These are phyloP conservation scores for Crithidia bombi DNA, from an alignment of 208 protist species.

Conservation along the genomic window DNA sequence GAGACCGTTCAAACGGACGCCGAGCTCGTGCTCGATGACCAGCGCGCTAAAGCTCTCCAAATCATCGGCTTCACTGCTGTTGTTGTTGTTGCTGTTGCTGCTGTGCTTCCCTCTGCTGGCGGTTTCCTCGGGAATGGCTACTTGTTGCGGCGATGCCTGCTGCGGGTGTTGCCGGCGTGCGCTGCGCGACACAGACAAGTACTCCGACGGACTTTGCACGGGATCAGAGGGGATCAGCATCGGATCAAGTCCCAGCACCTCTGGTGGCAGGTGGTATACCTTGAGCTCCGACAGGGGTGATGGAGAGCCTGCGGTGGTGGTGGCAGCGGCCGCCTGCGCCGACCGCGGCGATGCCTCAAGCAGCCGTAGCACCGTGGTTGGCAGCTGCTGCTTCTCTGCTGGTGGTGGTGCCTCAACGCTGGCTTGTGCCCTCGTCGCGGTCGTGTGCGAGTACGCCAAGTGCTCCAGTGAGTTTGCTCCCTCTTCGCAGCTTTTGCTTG, in stretches of 20 bases:
- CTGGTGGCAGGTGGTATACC: conserved; percentile 21
- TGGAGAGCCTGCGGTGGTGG: neutral
- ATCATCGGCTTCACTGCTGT: neutral
- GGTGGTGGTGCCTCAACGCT: neutral
- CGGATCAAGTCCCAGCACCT: conserved; percentile 5
- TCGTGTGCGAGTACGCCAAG: conserved; percentile 1
- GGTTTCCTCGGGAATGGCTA: neutral
- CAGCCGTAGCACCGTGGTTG: neutral
- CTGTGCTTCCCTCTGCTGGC: neutral
- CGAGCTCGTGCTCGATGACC: conserved; percentile 19
- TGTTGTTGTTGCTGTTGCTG: conserved; percentile 1
- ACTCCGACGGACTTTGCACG: neutral
- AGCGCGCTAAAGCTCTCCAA: neutral
- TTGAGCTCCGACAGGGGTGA: neutral
- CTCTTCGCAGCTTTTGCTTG: neutral
- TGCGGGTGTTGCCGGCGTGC: conserved; percentile 2
- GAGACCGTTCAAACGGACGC: conserved; percentile 23
- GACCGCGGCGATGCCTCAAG: conserved; percentile 17
- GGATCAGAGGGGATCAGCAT: neutral
- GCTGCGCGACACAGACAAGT: conserved; percentile 6
- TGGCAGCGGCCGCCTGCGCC: conserved; percentile 1
- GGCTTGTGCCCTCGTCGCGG: neutral
- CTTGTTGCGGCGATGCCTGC: neutral
- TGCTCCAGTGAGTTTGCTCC: neutral
- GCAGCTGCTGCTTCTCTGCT: neutral